These are phyloP conservation scores for Heritiera fomes DNA, from an alignment of 345 rosid genomes.

Conservation along the genomic window DNA sequence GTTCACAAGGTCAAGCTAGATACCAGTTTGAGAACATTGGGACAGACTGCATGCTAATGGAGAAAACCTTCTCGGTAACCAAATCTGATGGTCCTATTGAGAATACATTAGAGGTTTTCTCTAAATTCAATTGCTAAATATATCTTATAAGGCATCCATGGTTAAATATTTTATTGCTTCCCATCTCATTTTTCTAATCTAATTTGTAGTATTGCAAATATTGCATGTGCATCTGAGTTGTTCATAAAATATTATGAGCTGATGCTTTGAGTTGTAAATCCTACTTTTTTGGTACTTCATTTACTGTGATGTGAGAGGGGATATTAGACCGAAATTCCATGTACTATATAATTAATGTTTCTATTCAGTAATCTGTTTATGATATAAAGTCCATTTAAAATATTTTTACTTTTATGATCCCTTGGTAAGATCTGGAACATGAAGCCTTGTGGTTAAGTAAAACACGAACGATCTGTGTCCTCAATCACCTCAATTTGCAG, in stretches of 20 bases:
- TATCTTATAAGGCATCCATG: background rate
- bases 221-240: background rate
- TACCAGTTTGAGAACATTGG: conserved; percentile 41
- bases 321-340: background rate
- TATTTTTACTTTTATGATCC: background rate
- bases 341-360: background rate
- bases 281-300: background rate
- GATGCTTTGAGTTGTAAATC: background rate
- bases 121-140: conserved; percentile 7
- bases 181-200: background rate
- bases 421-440: background rate
- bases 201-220: background rate
- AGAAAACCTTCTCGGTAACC: conserved; percentile 42
- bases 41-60: conserved; percentile 37
- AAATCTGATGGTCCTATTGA: conserved; percentile 47
- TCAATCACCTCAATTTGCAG: background rate
- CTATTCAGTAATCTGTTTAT: background rate
- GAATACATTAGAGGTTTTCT: conserved; percentile 51
- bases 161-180: background rate
- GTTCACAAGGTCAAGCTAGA: conserved; percentile 37
- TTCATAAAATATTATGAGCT: background rate
- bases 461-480: background rate
- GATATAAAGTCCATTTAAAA: background rate
- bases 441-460: background rate
- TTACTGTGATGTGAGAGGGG: background rate